Conservation (phyloP, 352 stramenopile species). For the Globisporangium abappressorium region DNA sequence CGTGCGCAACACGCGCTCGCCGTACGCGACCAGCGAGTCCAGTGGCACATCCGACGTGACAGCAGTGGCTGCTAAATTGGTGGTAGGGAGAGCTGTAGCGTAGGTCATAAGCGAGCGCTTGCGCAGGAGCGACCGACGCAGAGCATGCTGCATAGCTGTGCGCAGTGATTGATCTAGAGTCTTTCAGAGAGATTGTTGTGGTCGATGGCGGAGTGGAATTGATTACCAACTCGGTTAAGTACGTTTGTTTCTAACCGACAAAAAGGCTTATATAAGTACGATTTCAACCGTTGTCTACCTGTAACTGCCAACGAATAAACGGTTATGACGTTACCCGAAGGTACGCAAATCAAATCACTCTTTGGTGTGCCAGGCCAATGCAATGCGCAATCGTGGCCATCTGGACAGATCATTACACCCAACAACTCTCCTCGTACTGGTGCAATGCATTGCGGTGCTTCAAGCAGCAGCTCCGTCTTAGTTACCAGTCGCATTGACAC, state of each 20-base stretch:
- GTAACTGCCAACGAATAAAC: too few species aligned
- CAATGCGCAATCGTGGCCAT: not conserved
- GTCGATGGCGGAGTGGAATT: not conserved
- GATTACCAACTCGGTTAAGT: not conserved
- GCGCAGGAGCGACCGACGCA: conserved; percentile 7
- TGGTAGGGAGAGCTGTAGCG: not conserved
- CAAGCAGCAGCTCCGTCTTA: not conserved
- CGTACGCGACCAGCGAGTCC: conserved; percentile 63
- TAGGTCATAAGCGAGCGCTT: not conserved
- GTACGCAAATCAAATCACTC: not conserved
- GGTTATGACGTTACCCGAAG: not conserved
- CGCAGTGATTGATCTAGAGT: too few species aligned
- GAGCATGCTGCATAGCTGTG: not conserved
- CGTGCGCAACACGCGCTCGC: conserved; percentile 50
- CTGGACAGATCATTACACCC: not conserved
- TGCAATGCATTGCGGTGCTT: not conserved
- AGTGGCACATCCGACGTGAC: conserved; percentile 3
- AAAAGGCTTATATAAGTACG: not conserved
- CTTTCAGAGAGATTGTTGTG: not conserved
- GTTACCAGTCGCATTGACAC: not conserved
- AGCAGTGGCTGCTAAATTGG: not conserved
- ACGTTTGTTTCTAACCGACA: not conserved
- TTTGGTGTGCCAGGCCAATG: not conserved
- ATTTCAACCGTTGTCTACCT: not conserved
- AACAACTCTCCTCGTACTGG: not conserved